These are phyloP conservation scores for Rhytidiadelphus loreus DNA, from an alignment of 225 moss, liverwort and hornwort species.

Conservation along the genomic window DNA sequence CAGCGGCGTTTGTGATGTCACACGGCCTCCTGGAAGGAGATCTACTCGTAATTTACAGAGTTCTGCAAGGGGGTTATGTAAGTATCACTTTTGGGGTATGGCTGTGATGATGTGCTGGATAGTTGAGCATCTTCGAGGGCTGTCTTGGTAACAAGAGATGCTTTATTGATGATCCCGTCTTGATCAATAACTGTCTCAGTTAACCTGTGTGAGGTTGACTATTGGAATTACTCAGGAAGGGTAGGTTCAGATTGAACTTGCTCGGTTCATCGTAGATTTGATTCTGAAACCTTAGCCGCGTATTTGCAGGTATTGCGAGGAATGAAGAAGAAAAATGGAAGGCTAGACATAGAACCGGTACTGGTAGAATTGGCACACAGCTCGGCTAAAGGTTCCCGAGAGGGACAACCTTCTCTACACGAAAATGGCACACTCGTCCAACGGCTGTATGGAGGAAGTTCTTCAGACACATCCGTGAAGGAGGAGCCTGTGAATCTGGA, in stretches of 20 bases:
- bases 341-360: too few species aligned
- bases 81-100: neutral
- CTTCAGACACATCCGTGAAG: too few species aligned
- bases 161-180: neutral
- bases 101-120: neutral
- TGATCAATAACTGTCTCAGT: neutral
- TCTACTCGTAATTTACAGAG: conserved; percentile 23
- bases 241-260: neutral
- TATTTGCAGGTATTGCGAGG: too few species aligned
- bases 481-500: too few species aligned
- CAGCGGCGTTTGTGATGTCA: conserved; percentile 40
- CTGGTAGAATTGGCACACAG: too few species aligned
- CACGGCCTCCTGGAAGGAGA: conserved; percentile 44
- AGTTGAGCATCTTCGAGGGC: neutral
- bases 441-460: too few species aligned
- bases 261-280: neutral
- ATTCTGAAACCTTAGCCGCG: neutral
- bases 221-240: neutral
- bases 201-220: neutral
- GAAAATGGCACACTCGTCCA: too few species aligned
- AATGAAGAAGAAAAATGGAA: too few species aligned
- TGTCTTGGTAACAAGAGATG: neutral
- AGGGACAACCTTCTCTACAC: too few species aligned
- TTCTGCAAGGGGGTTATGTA: conserved; percentile 32
- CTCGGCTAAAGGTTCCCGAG: too few species aligned